Evolutionary conservation across 179 eudicot species (phyloP).

Genomic region (Silene noctiflora): DNA sequence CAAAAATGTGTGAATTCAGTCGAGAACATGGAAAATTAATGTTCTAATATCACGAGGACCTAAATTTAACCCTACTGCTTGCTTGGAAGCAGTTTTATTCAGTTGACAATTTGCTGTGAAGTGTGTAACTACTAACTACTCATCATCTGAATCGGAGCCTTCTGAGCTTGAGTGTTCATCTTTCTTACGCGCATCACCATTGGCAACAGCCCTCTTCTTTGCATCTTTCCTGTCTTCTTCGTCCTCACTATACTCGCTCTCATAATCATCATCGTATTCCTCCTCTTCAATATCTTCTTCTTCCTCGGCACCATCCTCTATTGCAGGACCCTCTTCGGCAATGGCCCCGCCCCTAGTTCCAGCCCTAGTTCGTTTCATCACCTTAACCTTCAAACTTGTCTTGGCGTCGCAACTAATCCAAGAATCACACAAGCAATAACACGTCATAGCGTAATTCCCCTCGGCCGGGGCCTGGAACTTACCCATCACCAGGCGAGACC

Average conservation of each 20-base stretch:
- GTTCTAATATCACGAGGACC: conserved; percentile 15
- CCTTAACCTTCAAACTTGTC: conserved; percentile 54
- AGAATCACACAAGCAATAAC: conserved; percentile 63
- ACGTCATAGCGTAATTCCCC: conserved; percentile 59
- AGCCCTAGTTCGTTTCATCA: conserved; percentile 63
- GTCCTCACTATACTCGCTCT: conserved; percentile 77
- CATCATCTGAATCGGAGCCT: conserved; percentile 48
- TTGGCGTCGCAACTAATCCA: conserved; percentile 78
- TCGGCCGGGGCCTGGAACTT: conserved; percentile 72
- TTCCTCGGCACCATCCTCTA: conserved; percentile 64
- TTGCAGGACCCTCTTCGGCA: conserved; percentile 44
- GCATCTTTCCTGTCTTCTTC: conserved; percentile 47
- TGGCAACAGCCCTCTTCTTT: conserved; percentile 37
- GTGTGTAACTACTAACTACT: conserved; percentile 26
- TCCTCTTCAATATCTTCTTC: conserved; percentile 75
- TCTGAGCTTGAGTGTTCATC: conserved; percentile 39
- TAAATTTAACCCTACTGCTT: not conserved
- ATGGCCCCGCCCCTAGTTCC: conserved; percentile 63
- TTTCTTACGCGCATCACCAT: conserved; percentile 31
- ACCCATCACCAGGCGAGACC: conserved; percentile 69
- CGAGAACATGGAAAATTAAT: conserved; percentile 2
- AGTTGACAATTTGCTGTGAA: conserved; percentile 12
- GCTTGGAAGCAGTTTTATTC: conserved; percentile 22
- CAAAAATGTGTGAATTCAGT: conserved; percentile 22
- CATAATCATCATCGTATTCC: conserved; percentile 70